A percentile compares a stretch with the other conserved stretches of the same genome.
phyloP scores from a whole-genome alignment of 2,329 filamentous ascomycete genomes.

The Exophiala alcalophila region DNA sequence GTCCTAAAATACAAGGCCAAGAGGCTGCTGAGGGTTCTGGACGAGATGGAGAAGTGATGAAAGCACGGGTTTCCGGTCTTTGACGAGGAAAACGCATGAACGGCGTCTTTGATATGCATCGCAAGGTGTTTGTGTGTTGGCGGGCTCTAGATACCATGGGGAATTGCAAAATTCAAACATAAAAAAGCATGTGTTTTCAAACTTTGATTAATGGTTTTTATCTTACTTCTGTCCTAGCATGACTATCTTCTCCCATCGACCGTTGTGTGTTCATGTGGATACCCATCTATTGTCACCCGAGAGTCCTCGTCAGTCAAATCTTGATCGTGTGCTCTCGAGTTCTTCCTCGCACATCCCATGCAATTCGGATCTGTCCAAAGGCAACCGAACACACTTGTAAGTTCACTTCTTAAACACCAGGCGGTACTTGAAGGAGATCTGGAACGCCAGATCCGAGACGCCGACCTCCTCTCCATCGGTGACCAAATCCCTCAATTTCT shows the following conservation, averaged over 20 bases:
- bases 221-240: conserved; percentile 3
- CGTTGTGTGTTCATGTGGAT: not conserved
- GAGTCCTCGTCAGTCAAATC: not conserved
- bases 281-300: not conserved
- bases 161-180: conserved; percentile 20
- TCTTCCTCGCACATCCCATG: too few relatives aligned
- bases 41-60: conserved; percentile 41
- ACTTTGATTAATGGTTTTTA: not conserved
- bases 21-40: conserved; percentile 45
- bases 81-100: conserved; percentile 21
- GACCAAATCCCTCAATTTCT: conserved; percentile 74
- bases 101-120: conserved; percentile 18
- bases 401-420: conserved; percentile 45
- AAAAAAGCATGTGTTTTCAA: too few relatives aligned
- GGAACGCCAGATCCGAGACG: conserved; percentile 89
- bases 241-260: not conserved
- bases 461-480: conserved; percentile 80
- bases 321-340: too few relatives aligned
- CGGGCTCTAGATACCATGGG: conserved; percentile 21
- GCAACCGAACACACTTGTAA: too few relatives aligned
- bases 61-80: not conserved
- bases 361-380: too few relatives aligned
- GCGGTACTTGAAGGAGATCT: conserved; percentile 65
- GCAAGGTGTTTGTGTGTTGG: conserved; percentile 15
- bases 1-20: conserved; percentile 79